Evolutionary conservation across 2,329 filamentous ascomycete species (phyloP), one percentile per base, ranked within the genome.

Genomic region (Sporothrix protearum): DNA sequence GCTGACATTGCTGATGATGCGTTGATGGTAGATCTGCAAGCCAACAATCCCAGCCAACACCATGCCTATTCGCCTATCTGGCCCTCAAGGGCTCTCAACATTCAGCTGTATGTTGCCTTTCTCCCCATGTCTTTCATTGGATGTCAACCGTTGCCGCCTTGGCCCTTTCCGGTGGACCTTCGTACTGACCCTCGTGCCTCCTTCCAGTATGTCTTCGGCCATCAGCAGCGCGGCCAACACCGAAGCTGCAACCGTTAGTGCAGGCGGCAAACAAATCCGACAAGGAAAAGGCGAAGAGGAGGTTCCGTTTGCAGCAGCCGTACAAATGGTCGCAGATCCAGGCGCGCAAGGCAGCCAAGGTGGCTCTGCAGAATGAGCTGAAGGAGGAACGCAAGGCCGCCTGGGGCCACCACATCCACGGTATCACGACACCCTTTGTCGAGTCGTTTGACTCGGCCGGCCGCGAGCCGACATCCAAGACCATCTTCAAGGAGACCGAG

Each of bases 321-420:
- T 97, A 96, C 79, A 86, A 90, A 73, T 88, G 91, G 81, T 91
- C 91, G 2, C 93, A 96, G 81, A 90, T 92, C 42, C 88, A 91
- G 77, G 92, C 94, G 79, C 90, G 93, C 74, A 97, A 95, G 81
- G 89, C 91, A 12, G 92, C 91, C 75, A 97, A 97, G 78, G 80
- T 95, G 61, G 87, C 91, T 77, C 89, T 93, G 68, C 93, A 91
- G 77, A 85, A 88, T 74, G 88, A 89, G 74, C 86, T 98, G 71
- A 81, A 88, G 73, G 83, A 88, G 74, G 84, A 89, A 78, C 89
- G 92, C 72, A 84, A 88, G 72, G 85, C 85, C 63, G 85, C 85
- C 61, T 85, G 91, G 75, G 95, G 95, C 68, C 88, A 96, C 80
- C 92, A 94, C 0, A 85, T 99, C 74, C 87, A 90, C 76, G 96